Conservation (phyloP, 177 flowering plant genomes). For the Vitis hybrid region DNA sequence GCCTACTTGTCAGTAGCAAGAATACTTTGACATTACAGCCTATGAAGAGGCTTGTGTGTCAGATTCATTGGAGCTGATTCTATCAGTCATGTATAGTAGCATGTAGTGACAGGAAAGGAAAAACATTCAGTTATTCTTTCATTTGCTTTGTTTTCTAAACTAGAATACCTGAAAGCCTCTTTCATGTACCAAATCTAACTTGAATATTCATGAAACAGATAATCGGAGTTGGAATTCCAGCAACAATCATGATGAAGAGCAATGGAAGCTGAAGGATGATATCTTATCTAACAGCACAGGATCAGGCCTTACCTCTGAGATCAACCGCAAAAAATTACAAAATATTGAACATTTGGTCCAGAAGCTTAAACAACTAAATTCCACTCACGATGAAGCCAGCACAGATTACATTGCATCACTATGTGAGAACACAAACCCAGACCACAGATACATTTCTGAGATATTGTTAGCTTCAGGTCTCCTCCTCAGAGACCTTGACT, state of each 20-base stretch:
- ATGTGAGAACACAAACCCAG: conserved; percentile 59
- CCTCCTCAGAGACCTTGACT: conserved; percentile 60
- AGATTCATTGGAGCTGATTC: too few relatives aligned
- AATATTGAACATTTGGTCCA: conserved; percentile 56
- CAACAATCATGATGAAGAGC: conserved; percentile 21
- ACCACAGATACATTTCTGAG: conserved; percentile 71
- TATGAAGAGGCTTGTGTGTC: too few relatives aligned
- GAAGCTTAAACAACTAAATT: conserved; percentile 62
- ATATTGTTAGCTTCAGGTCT: conserved; percentile 76
- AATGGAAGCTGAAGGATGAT: conserved; percentile 23
- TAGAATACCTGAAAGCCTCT: neutral
- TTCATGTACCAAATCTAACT: neutral
- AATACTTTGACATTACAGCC: too few relatives aligned
- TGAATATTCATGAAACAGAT: conserved; percentile 17
- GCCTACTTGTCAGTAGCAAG: too few relatives aligned
- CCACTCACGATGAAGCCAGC: conserved; percentile 60
- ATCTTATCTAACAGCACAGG: conserved; percentile 7
- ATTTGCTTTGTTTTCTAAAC: neutral
- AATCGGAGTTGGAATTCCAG: conserved; percentile 11
- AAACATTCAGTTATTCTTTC: neutral
- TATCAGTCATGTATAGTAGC: too few relatives aligned
- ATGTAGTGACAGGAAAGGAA: too few relatives aligned
- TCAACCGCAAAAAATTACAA: conserved; percentile 56
- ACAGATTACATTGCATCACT: conserved; percentile 72
- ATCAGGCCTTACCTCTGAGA: conserved; percentile 30